phyloP scores from a whole-genome alignment of 345 rosid genomes.

The Syzygium aromaticum region DNA sequence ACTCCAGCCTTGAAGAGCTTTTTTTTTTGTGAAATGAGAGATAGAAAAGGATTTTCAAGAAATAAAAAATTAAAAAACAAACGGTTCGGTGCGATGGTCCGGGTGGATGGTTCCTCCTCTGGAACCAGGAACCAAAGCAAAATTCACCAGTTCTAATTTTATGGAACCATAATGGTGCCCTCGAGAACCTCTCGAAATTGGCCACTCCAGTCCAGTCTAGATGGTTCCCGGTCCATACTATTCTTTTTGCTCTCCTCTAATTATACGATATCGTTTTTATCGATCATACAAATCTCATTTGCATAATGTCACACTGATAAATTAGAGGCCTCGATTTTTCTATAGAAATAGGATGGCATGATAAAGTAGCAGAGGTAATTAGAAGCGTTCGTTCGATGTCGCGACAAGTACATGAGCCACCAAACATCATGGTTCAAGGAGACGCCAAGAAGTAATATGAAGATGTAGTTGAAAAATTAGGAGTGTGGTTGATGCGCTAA shows the following conservation, averaged over 20 bases:
- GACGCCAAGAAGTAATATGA: background rate
- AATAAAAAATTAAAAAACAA: too few species aligned
- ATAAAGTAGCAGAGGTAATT: background rate
- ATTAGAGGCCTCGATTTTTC: background rate
- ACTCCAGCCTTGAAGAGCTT: too few species aligned
- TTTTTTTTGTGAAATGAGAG: too few species aligned
- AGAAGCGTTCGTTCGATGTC: background rate
- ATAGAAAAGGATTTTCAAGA: too few species aligned
- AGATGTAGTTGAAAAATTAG: background rate
- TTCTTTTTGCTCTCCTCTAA: background rate
- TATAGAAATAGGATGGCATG: background rate
- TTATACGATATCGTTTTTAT: background rate
- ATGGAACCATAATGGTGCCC: too few species aligned
- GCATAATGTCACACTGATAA: background rate
- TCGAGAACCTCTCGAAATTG: too few species aligned
- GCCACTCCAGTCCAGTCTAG: too few species aligned
- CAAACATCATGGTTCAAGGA: background rate
- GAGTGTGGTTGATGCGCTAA: background rate
- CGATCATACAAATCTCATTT: background rate
- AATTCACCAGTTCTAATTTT: too few species aligned
- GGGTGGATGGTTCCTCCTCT: too few species aligned
- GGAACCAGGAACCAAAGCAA: too few species aligned
- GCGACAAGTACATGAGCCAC: background rate
- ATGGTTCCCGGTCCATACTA: too few species aligned
- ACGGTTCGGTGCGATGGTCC: too few species aligned